Conservation (phyloP, 2,329 filamentous ascomycete genomes). For the Salinomyces thailandicus region DNA sequence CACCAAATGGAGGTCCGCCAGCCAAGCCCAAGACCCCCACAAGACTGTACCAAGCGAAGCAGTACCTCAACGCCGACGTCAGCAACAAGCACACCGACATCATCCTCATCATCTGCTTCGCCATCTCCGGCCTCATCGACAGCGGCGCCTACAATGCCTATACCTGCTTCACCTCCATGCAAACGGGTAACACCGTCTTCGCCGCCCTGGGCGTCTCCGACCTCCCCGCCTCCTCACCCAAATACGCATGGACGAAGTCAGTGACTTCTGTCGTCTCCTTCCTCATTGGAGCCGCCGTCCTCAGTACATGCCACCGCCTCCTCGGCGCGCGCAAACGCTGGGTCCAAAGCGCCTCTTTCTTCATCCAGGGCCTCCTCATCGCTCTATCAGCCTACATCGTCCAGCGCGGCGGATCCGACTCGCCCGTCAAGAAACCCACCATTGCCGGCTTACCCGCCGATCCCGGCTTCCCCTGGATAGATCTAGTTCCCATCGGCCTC, state of each 20-base stretch:
- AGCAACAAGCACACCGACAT: constrained; percentile 46
- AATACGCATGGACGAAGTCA: constrained; percentile 55
- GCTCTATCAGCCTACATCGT: constrained; percentile 30
- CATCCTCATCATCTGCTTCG: constrained; percentile 58
- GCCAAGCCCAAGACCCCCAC: neutral
- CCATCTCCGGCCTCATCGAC: constrained; percentile 65
- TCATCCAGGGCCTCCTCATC: constrained; percentile 28
- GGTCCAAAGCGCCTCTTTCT: constrained; percentile 43
- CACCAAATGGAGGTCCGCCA: neutral
- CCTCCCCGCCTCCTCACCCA: constrained; percentile 26
- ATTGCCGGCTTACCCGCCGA: constrained; percentile 9
- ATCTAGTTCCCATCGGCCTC: constrained; percentile 55
- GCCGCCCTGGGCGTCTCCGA: constrained; percentile 54
- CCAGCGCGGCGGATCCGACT: constrained; percentile 14
- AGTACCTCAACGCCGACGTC: constrained; percentile 7
- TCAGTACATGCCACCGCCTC: constrained; percentile 54
- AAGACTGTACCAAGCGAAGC: constrained; percentile 2
- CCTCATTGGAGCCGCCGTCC: constrained; percentile 59
- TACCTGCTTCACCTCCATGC: constrained; percentile 68
- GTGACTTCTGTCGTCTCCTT: constrained; percentile 57
- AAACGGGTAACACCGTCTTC: constrained; percentile 58
- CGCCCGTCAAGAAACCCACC: constrained; percentile 5
- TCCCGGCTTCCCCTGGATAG: constrained; percentile 20
- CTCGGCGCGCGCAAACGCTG: constrained; percentile 52
- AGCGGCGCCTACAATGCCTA: constrained; percentile 64